Evolutionary conservation across 495 filamentous ascomycete genomes (phyloP), one percentile per base, ranked within the genome.

Genomic region (Podospora tetraspora): DNA sequence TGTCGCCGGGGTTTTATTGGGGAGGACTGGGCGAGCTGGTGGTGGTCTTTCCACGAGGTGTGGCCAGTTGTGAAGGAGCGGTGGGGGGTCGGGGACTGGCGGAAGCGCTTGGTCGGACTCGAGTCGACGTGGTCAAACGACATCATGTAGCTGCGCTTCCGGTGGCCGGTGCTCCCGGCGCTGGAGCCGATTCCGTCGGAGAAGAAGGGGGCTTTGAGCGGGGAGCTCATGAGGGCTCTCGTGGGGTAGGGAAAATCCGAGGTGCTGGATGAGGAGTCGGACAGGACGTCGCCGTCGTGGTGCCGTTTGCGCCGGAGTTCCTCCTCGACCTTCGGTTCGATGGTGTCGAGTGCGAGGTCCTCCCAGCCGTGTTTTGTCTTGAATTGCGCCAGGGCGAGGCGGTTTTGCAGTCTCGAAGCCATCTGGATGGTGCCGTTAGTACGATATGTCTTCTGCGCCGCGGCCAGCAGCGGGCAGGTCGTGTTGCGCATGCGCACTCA

Each of bases 281-380:
- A 96, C 43, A 88, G 75, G 61, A 86, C 82, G 70, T 90, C 89
- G 64, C 87, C 85, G 69, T 86, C 88, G 25, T 83, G 87, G 61
- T 81, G 77, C 63, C 90, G 83, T 73, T 87, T 90, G 67, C 86
- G 86, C 74, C 87, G 86, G 64, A 92, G 79, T 72, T 91, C 87
- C 70, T 89, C 84, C 72, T 96, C 91, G 67, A 93, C 76, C 72
- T 84, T 88, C 69, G 87, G 87, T 78, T 91, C 92, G 75, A 94
- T 90, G 24, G 77, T 86, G 71, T 90, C 90, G 63, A 94, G 84
- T 56, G 88, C 87, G 65, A 93, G 84, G 77, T 91, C 86, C 76
- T 93, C 88, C 85, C 89, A 90, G 69, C 94, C 94, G 79, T 97
- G 89, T 78, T 94, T 91, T 64, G 94, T 92, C 81, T 97, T 99